These are phyloP conservation scores for Pichia sp. DNA, from an alignment of 1,139 yeast genomes.

Conservation along the genomic window DNA sequence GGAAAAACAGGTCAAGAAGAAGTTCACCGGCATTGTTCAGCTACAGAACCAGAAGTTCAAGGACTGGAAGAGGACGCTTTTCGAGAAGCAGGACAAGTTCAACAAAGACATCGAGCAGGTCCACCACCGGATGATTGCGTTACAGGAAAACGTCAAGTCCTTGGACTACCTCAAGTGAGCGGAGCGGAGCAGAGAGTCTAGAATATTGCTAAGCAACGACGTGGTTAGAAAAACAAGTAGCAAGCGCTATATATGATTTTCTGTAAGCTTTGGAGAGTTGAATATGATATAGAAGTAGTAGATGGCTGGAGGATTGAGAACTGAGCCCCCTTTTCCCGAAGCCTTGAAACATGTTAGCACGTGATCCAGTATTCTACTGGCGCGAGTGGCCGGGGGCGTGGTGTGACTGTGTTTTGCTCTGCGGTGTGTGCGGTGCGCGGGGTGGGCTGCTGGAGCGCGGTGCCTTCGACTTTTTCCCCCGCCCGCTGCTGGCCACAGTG, in stretches of 20 bases:
- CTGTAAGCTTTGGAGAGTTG: neutral
- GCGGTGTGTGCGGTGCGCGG: neutral
- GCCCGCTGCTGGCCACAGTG: neutral
- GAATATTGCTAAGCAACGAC: neutral
- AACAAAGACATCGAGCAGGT: conserved; percentile 51
- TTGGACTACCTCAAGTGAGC: conserved; percentile 2
- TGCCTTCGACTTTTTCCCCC: neutral
- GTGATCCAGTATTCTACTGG: neutral
- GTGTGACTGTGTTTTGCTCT: neutral
- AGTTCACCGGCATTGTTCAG: conserved; percentile 45
- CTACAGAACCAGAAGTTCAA: conserved; percentile 59
- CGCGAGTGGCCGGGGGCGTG: neutral
- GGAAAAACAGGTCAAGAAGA: conserved; percentile 42
- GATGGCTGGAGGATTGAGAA: neutral
- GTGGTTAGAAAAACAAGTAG: neutral
- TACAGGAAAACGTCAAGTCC: conserved; percentile 38
- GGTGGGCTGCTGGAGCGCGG: neutral
- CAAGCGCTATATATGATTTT: neutral
- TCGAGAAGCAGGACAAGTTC: conserved; percentile 50
- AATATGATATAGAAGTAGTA: neutral
- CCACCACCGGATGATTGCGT: conserved; percentile 35
- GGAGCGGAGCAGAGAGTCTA: neutral
- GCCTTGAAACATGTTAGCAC: neutral
- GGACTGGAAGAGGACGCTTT: conserved; percentile 59
- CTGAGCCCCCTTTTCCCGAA: too few relatives aligned